phyloP scores from a whole-genome alignment of 2,329 filamentous ascomycete genomes.

The Neospermospora avenae region DNA sequence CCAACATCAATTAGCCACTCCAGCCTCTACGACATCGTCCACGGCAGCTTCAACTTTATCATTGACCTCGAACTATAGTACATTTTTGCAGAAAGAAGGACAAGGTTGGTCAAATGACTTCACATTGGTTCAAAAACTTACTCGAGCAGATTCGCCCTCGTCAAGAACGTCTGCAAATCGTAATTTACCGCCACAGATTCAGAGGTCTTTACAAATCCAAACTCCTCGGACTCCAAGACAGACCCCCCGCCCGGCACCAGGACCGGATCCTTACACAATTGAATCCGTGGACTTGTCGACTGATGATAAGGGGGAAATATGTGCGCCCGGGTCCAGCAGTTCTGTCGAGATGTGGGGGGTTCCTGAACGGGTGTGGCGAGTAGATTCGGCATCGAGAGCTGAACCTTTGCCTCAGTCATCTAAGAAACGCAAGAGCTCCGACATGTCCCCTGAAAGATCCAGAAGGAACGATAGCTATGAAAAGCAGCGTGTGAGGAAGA shows the following conservation, averaged over 20 bases:
- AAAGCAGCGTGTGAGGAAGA: conserved; percentile 1
- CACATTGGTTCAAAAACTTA: neutral
- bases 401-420: conserved; percentile 27
- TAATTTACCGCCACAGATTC: conserved; percentile 12
- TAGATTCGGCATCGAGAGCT: conserved; percentile 29
- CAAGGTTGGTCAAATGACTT: neutral
- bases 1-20: conserved; percentile 34
- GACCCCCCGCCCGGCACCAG: conserved; percentile 24
- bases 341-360: conserved; percentile 25
- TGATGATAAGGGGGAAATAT: conserved; percentile 22
- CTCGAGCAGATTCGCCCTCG: conserved; percentile 26
- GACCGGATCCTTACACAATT: conserved; percentile 20
- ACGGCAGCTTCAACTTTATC: conserved; percentile 16
- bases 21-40: conserved; percentile 31
- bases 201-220: conserved; percentile 27
- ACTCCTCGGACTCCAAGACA: conserved; percentile 33
- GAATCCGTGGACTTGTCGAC: conserved; percentile 35
- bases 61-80: conserved; percentile 24
- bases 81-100: conserved; percentile 20
- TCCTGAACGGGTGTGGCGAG: conserved; percentile 26
- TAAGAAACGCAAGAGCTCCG: conserved; percentile 36
- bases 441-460: conserved; percentile 24
- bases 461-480: conserved; percentile 13
- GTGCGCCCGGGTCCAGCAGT: conserved; percentile 26
- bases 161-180: conserved; percentile 14